Conservation (phyloP, 1,284 basidiomycete species). For the Flammula alnicola region DNA sequence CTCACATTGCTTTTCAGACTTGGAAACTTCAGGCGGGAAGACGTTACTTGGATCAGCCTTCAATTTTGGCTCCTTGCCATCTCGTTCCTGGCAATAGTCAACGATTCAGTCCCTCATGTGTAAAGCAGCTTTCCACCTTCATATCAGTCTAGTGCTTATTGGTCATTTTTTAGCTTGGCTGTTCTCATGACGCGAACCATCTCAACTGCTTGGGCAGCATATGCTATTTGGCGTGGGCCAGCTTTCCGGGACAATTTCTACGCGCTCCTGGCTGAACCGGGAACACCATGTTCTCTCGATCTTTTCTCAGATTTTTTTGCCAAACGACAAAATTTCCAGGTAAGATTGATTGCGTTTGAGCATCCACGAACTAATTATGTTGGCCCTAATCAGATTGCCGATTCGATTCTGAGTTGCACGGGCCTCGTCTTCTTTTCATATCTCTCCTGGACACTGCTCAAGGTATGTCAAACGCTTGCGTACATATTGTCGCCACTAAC, state of each 20-base stretch:
- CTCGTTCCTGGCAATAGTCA: conserved; percentile 53
- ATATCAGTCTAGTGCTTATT: neutral
- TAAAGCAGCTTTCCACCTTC: conserved; percentile 28
- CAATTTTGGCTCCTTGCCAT: conserved; percentile 65
- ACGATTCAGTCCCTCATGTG: conserved; percentile 60
- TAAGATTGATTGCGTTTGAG: conserved; percentile 27
- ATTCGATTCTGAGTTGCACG: conserved; percentile 49
- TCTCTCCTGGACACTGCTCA: conserved; percentile 52
- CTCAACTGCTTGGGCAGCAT: conserved; percentile 54
- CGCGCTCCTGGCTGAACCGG: conserved; percentile 41
- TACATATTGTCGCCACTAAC: neutral
- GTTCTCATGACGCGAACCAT: conserved; percentile 51
- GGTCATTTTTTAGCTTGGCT: conserved; percentile 41
- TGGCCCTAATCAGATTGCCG: conserved; percentile 44
- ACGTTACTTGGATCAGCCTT: conserved; percentile 51
- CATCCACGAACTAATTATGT: neutral
- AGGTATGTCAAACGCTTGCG: conserved; percentile 34
- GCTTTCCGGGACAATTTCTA: conserved; percentile 32
- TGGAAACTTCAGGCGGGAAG: conserved; percentile 53
- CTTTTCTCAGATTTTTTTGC: conserved; percentile 50
- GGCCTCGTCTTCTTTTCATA: conserved; percentile 46
- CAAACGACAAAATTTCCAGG: conserved; percentile 47
- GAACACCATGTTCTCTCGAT: conserved; percentile 52
- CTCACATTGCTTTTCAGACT: conserved; percentile 38
- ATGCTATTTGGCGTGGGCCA: conserved; percentile 51